These are phyloP conservation scores for Aquilaria yunnanensis DNA, from an alignment of 345 rosid genomes.

Conservation along the genomic window DNA sequence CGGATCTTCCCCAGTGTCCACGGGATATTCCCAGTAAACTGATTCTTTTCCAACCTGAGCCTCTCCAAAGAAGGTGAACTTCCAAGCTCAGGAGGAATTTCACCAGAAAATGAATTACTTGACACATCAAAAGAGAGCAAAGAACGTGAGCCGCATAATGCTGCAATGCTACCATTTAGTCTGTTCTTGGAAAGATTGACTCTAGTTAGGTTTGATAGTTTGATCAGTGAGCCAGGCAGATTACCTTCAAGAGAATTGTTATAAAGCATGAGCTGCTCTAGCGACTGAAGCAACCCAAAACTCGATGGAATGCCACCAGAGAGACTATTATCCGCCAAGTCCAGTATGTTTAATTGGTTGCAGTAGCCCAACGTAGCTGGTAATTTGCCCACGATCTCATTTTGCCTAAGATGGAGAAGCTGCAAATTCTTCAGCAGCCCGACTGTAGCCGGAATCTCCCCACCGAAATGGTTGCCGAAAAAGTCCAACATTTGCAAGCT, in stretches of 20 bases:
- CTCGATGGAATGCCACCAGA: constrained; percentile 60
- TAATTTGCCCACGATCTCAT: constrained; percentile 55
- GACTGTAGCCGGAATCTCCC: constrained; percentile 56
- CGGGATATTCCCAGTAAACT: constrained; percentile 68
- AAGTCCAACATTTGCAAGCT: constrained; percentile 67
- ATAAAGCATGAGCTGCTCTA: constrained; percentile 83
- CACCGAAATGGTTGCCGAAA: constrained; percentile 68
- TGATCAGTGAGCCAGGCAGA: constrained; percentile 55
- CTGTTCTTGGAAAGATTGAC: constrained; percentile 72
- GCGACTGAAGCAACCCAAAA: constrained; percentile 41
- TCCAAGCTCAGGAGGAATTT: constrained; percentile 65
- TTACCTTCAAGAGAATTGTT: constrained; percentile 79
- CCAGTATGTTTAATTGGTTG: constrained; percentile 59
- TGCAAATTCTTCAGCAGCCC: constrained; percentile 53
- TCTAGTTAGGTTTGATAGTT: constrained; percentile 68
- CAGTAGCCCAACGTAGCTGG: constrained; percentile 75
- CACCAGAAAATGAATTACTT: constrained; percentile 51
- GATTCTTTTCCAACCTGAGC: constrained; percentile 73
- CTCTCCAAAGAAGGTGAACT: constrained; percentile 77
- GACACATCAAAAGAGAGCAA: constrained; percentile 88
- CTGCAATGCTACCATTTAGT: constrained; percentile 63
- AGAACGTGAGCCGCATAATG: constrained; percentile 53
- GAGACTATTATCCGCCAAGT: constrained; percentile 79
- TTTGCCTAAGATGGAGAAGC: constrained; percentile 79
- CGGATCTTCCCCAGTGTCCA: constrained; percentile 71